Conservation (phyloP, 768 basidiomycete genomes). For the Boletus speciosus region DNA sequence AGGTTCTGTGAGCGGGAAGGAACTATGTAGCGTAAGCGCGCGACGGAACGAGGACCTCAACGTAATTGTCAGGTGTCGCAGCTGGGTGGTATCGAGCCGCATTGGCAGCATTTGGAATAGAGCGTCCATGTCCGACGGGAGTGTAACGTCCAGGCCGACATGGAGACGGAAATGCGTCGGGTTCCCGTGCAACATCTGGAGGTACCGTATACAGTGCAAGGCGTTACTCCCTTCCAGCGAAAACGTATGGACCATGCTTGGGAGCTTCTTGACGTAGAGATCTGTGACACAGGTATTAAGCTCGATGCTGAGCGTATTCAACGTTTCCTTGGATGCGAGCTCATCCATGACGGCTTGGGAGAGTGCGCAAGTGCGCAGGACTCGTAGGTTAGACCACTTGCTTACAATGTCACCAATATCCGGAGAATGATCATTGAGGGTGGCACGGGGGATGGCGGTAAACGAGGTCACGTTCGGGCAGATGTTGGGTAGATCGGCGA, state of each 20-base stretch:
- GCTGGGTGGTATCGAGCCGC: neutral
- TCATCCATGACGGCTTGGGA: constrained; percentile 10
- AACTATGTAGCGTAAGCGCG: neutral
- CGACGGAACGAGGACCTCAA: neutral
- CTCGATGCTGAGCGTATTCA: constrained; percentile 13
- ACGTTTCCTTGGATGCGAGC: neutral
- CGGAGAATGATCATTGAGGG: constrained; percentile 5
- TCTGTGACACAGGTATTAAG: neutral
- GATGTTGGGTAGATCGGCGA: neutral
- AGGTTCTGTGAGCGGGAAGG: constrained; percentile 1
- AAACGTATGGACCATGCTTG: constrained; percentile 4
- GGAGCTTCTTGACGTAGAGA: constrained; percentile 1
- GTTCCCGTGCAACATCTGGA: constrained; percentile 3
- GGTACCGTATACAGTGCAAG: constrained; percentile 7
- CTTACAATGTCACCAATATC: constrained; percentile 10
- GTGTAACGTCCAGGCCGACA: neutral
- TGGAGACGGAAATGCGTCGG: neutral
- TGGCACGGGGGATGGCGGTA: constrained; percentile 3
- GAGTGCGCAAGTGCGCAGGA: constrained; percentile 8
- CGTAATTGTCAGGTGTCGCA: constrained; percentile 5
- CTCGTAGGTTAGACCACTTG: constrained; percentile 7
- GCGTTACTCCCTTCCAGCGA: constrained; percentile 8
- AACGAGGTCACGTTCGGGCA: constrained; percentile 21
- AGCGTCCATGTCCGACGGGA: constrained; percentile 2
- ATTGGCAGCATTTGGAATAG: constrained; percentile 7